Conservation (phyloP, 306 rosid genomes). For the Vachellia pachyceras region DNA sequence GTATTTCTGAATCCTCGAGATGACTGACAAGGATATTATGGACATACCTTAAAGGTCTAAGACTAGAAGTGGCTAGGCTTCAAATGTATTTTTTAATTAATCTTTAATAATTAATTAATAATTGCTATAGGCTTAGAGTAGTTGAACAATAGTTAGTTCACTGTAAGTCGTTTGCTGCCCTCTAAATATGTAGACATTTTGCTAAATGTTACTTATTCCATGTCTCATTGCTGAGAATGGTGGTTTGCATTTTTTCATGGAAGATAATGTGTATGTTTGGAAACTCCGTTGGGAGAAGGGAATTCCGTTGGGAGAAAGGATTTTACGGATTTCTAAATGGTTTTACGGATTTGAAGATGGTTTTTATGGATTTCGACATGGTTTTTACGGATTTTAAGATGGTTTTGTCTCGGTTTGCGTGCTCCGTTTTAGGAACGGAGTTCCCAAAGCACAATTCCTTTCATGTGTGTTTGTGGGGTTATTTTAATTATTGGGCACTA, state of each 20-base stretch:
- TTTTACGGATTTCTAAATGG: too few relatives aligned
- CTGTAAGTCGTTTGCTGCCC: constrained; percentile 3
- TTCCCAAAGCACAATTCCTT: too few relatives aligned
- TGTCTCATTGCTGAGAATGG: neutral
- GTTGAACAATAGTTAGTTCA: constrained; percentile 1
- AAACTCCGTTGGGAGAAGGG: too few relatives aligned
- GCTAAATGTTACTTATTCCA: neutral
- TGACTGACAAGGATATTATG: constrained; percentile 24
- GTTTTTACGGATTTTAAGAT: too few relatives aligned
- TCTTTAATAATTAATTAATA: neutral
- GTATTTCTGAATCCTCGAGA: constrained; percentile 12
- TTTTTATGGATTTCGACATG: too few relatives aligned
- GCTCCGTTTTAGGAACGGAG: too few relatives aligned
- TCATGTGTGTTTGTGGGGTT: constrained; percentile 25
- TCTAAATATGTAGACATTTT: neutral
- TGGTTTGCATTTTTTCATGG: constrained; percentile 14
- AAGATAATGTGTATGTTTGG: too few relatives aligned
- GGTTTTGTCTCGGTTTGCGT: too few relatives aligned
- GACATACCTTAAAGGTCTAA: neutral
- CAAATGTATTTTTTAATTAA: constrained; percentile 17
- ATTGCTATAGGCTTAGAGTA: constrained; percentile 21
- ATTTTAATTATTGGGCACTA: constrained; percentile 2
- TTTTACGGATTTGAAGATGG: too few relatives aligned
- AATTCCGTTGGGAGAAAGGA: too few relatives aligned
- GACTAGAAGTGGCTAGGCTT: neutral